Evolutionary conservation across 1,284 basidiomycete species (phyloP).

Genomic region (Trametes versicolor): DNA sequence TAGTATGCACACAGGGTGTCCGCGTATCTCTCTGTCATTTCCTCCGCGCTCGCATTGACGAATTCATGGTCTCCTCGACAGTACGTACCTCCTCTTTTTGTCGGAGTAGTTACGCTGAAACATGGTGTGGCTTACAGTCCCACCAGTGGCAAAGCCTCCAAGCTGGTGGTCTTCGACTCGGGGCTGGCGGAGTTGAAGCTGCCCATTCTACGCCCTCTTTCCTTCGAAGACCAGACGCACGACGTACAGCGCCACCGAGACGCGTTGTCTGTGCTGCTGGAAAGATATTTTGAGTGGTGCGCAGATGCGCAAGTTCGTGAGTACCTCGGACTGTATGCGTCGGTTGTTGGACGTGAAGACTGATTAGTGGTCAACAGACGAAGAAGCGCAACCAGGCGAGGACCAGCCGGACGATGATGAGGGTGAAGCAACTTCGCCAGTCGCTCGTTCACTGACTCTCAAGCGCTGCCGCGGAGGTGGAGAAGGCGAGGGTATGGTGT

Average conservation of each 20-base stretch:
- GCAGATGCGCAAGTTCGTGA: constrained; percentile 23
- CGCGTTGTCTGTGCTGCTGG: constrained; percentile 30
- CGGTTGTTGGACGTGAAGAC: background rate
- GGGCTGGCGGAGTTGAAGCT: constrained; percentile 62
- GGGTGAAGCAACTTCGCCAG: background rate
- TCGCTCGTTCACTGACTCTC: background rate
- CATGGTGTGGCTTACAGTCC: background rate
- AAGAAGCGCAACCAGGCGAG: background rate
- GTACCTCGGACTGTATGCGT: background rate
- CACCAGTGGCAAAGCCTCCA: constrained; percentile 40
- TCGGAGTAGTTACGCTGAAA: background rate
- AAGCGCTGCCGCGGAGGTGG: background rate
- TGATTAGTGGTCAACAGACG: background rate
- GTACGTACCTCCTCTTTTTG: constrained; percentile 13
- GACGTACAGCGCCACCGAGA: constrained; percentile 15
- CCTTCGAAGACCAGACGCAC: constrained; percentile 25
- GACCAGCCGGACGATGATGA: background rate
- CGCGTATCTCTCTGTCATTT: constrained; percentile 59
- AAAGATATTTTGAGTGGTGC: constrained; percentile 38
- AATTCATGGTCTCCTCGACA: constrained; percentile 44
- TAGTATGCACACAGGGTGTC: constrained; percentile 46
- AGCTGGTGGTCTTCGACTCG: constrained; percentile 72
- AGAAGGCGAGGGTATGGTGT: constrained; percentile 18
- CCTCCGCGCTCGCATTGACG: constrained; percentile 52
- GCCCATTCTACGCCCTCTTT: constrained; percentile 56